A percentile compares a stretch with the other conserved stretches of the same genome.
Evolutionary conservation across 2,329 filamentous ascomycete genomes (phyloP).

Genomic region (Ambrosiella xylebori): DNA sequence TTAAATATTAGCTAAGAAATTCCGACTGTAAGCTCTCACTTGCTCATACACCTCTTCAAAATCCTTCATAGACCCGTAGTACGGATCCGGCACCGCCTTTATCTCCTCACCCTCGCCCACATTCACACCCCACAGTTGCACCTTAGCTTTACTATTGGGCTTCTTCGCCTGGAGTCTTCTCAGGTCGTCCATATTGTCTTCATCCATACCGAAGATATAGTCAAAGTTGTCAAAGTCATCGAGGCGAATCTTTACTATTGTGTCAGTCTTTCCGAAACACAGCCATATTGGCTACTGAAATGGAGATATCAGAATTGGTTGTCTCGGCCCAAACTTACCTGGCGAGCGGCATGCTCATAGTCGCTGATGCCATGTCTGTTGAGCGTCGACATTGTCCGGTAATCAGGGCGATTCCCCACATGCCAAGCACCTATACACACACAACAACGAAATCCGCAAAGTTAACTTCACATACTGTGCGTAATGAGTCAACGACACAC

Average conservation of each 20-base stretch:
- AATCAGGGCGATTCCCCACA: constrained; percentile 56
- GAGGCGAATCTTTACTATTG: constrained; percentile 1
- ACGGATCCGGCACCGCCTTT: constrained; percentile 73
- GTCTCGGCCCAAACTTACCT: constrained; percentile 30
- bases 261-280: not conserved
- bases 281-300: not conserved
- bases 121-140: constrained; percentile 72
- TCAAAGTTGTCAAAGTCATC: constrained; percentile 73
- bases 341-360: constrained; percentile 62
- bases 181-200: constrained; percentile 58
- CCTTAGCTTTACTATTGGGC: constrained; percentile 40
- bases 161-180: constrained; percentile 40
- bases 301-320: constrained; percentile 8
- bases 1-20: constrained; percentile 45
- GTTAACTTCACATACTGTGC: not conserved
- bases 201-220: constrained; percentile 92
- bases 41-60: constrained; percentile 82
- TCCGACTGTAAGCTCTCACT: constrained; percentile 56
- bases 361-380: constrained; percentile 54
- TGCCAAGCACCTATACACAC: constrained; percentile 55
- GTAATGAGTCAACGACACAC: not conserved
- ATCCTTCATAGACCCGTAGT: constrained; percentile 71
- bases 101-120: constrained; percentile 43
- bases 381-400: constrained; percentile 61
- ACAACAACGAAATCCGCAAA: too few species aligned